Evolutionary conservation across 2,329 filamentous ascomycete genomes (phyloP).

Genomic region (Fusarium goolgardi): DNA sequence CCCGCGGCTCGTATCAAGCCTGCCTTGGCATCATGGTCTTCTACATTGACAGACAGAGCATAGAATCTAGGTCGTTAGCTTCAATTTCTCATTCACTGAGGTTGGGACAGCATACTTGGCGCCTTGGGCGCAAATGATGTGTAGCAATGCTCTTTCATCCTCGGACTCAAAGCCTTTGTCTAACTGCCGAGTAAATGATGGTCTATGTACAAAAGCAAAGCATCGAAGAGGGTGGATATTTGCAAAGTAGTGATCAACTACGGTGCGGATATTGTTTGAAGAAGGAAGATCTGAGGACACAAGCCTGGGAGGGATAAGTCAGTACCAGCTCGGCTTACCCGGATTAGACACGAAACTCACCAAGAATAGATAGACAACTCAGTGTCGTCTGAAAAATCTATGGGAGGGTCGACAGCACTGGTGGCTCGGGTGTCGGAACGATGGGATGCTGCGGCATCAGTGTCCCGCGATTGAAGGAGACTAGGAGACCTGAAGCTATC

Average conservation of each 20-base stretch:
- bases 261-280: conserved; percentile 51
- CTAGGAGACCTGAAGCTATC: conserved; percentile 42
- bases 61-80: conserved; percentile 50
- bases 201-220: conserved; percentile 56
- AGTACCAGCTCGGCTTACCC: background rate
- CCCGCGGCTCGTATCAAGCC: conserved; percentile 51
- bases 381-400: conserved; percentile 45
- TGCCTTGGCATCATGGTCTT: conserved; percentile 49
- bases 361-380: conserved; percentile 47
- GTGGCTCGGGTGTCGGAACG: conserved; percentile 41
- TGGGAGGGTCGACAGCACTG: conserved; percentile 38
- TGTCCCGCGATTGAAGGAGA: conserved; percentile 44
- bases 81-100: background rate
- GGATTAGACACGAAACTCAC: conserved; percentile 11
- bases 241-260: conserved; percentile 55
- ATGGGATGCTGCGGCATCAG: conserved; percentile 32
- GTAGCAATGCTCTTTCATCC: conserved; percentile 53
- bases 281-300: conserved; percentile 51
- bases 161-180: conserved; percentile 53
- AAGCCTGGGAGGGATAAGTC: conserved; percentile 45
- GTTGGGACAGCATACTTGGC: conserved; percentile 49
- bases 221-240: conserved; percentile 56
- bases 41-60: conserved; percentile 47
- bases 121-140: conserved; percentile 55
- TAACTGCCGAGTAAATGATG: conserved; percentile 54